These are phyloP conservation scores for Fraxinus angustifolia DNA, from an alignment of 305 asterid species.

Conservation along the genomic window DNA sequence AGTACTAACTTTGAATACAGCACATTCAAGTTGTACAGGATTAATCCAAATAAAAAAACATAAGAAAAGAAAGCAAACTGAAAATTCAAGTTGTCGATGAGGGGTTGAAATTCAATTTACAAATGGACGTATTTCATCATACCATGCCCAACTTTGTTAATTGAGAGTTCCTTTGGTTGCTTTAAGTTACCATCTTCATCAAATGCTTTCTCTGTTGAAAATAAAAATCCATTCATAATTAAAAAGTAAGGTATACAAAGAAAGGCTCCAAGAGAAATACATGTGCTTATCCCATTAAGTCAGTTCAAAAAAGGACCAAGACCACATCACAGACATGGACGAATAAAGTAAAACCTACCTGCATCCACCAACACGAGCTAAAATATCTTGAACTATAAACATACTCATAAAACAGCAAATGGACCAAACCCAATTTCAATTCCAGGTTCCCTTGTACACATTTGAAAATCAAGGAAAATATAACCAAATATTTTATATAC, in stretches of 20 bases:
- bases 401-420: neutral
- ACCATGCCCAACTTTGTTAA: constrained; percentile 99
- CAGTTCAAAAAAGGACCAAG: neutral
- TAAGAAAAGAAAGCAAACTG: neutral
- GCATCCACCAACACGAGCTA: neutral
- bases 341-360: neutral
- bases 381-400: neutral
- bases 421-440: neutral
- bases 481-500: neutral
- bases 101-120: neutral
- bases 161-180: constrained; percentile 83
- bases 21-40: neutral
- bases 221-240: neutral
- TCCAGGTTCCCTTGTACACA: neutral
- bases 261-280: neutral
- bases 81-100: neutral
- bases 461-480: neutral
- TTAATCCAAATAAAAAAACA: neutral
- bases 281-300: neutral
- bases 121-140: constrained; percentile 20
- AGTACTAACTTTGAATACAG: neutral
- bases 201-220: constrained; percentile 80
- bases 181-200: constrained; percentile 76
- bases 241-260: neutral
- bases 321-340: neutral